phyloP scores from a whole-genome alignment of 768 basidiomycete species.

The Tylopilus felleus region DNA sequence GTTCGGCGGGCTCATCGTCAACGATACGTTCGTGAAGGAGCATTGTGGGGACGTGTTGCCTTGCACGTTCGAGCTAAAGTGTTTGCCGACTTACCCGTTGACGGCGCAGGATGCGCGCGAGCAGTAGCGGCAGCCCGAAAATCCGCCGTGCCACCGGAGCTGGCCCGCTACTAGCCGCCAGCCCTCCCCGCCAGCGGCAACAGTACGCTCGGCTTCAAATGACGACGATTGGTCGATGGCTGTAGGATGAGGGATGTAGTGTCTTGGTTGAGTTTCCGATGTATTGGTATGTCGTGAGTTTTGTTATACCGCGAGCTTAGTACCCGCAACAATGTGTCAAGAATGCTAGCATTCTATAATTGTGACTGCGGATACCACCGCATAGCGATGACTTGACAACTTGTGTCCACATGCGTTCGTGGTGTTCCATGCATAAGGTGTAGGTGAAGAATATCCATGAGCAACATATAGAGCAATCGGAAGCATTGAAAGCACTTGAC shows the following conservation, averaged over 20 bases:
- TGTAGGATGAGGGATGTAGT: not conserved
- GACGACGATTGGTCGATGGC: slow-evolving; percentile 19
- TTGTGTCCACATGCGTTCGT: not conserved
- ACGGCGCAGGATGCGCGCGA: slow-evolving; percentile 50
- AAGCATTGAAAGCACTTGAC: not conserved
- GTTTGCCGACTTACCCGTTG: slow-evolving; percentile 43
- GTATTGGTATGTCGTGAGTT: not conserved
- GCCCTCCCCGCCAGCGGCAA: slow-evolving; percentile 18
- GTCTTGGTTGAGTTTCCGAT: not conserved
- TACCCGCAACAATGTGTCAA: not conserved
- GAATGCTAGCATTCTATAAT: too few relatives aligned
- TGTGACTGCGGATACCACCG: too few relatives aligned
- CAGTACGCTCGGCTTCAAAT: slow-evolving; percentile 6
- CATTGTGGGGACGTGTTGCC: slow-evolving; percentile 49
- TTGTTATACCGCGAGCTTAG: not conserved
- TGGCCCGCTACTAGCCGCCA: slow-evolving; percentile 14
- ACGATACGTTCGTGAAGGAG: slow-evolving; percentile 42
- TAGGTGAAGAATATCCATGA: not conserved
- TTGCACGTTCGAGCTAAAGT: slow-evolving; percentile 59
- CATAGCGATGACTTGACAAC: too few relatives aligned
- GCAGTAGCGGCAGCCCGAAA: slow-evolving; percentile 36
- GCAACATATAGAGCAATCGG: not conserved
- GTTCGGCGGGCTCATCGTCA: slow-evolving; percentile 58
- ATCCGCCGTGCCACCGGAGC: slow-evolving; percentile 19
- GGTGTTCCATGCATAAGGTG: not conserved